Base-by-base conservation (phyloP, 306 rosid genomes). In the Malus domestica region DNA sequence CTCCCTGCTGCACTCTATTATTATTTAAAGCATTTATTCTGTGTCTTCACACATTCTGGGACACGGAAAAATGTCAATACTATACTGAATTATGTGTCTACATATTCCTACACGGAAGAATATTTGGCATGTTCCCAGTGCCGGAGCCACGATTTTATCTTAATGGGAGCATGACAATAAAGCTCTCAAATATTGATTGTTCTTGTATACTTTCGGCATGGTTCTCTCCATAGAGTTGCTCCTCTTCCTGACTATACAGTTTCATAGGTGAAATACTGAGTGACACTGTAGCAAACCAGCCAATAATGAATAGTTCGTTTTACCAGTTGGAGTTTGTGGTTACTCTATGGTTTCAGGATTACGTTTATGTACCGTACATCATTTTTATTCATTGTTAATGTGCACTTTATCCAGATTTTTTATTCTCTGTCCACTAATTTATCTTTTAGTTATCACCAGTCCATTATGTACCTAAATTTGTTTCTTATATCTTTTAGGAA, bases 401-500 rank as follows among this genome's bases (percentile, higher is more conserved):
- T 29, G 19, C 7, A 22, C 5, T 62, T 29, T 62, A 5, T 29
- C 67, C 22, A 16, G 10, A 40, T 8, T 40, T 40, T 40, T 40
- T 40, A 8, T 71, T 18, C 6, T 44, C 32, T 29, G 71, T 22
- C 2, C 16, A n/a, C 32, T 1, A 23, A 12, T 60, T 67, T 67
- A 11, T 10, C 15, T 42, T 12, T 22, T 19, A 55, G 29, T 32
- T 29, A 46, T 30, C 54, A 8, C 38, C n/a, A 42, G 19, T 29
- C 19, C 29, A 71, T 74, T 70, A 3, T n/a, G 51, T 22, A 67
- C 49, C 35, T 40, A 59, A 6, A 45, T 18, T 51, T 54, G 51
- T 38, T 45, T 71, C 54, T 55, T 71, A 54, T 46, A 32, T 70
- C 45, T 55, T 44, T 49, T 71, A 90, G 96, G 97, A 84, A 70